A percentile compares a stretch with the other conserved stretches of the same genome.
Conservation (phyloP, 2,329 filamentous ascomycete species). For the Cryphonectria naterciae region DNA sequence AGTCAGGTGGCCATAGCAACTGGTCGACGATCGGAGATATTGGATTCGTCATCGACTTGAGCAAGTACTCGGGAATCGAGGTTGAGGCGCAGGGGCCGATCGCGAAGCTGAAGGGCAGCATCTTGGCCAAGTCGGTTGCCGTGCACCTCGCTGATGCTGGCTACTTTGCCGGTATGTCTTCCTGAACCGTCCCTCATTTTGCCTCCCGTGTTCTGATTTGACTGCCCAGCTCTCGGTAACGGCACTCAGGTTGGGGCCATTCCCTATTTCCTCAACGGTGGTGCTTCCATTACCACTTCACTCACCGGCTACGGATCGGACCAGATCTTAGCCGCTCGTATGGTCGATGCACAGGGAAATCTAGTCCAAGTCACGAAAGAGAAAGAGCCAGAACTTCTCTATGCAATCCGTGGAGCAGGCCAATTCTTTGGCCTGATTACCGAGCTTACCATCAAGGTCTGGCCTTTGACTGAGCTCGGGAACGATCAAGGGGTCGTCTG, state of each 20-base stretch:
- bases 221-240: constrained; percentile 33
- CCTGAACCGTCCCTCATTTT: neutral
- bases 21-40: constrained; percentile 17
- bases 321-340: constrained; percentile 34
- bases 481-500: constrained; percentile 34
- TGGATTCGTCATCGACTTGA: constrained; percentile 17
- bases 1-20: constrained; percentile 22
- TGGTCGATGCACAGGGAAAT: constrained; percentile 38
- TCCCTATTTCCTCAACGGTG: constrained; percentile 32
- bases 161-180: constrained; percentile 30
- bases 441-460: constrained; percentile 34
- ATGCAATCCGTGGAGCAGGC: constrained; percentile 40
- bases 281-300: constrained; percentile 26
- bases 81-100: neutral
- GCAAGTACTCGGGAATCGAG: constrained; percentile 13
- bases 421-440: constrained; percentile 42
- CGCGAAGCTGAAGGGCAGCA: constrained; percentile 28
- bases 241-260: constrained; percentile 39
- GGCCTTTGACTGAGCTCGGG: constrained; percentile 32
- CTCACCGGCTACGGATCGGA: constrained; percentile 34
- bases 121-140: constrained; percentile 23
- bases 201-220: constrained; percentile 2
- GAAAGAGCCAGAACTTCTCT: constrained; percentile 37
- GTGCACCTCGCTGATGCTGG: constrained; percentile 19
- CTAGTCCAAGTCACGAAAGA: constrained; percentile 34